Base-by-base conservation (phyloP, 2,329 filamentous ascomycete species). In the Myriosclerotinia duriaeana region DNA sequence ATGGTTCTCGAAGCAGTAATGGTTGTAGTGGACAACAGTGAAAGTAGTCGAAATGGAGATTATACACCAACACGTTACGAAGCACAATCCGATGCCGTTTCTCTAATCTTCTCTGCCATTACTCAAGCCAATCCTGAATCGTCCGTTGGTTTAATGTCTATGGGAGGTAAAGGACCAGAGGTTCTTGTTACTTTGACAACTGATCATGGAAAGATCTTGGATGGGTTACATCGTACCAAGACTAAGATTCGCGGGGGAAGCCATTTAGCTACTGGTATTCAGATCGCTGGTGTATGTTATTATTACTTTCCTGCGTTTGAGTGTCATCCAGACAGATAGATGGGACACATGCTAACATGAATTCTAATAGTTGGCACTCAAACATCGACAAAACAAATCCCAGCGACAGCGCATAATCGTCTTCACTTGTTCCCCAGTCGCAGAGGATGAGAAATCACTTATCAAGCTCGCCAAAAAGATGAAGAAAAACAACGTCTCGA, bases 1-100 rank as follows among this genome's bases (percentile, higher is more conserved):
- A 99, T 99, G 95, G 91, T 89, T 81, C 89, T 99, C 80, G 95
- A 99, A 88, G 96, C 95, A 82, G 96, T 96, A 71, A 98, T 99
- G 93, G 92, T 99, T 80, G 89, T 98, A 85, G 92, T 98, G 76
- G 95, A 99, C 86, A 99, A 98, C 85, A 97, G 93, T 83, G 95
- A 99, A 83, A 93, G 91, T 82, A 96, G 92, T 83, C 89, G 95
- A 78, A 99, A 99, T 81, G 95, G 96, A 77, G 95, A 99, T 79
- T 85, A 84, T 79, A 90, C 91, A 77, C 94, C 95, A 67, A 96
- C 93, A 72, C 88, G 95, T 80, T 99, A 93, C 85, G 93, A 97
- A 81, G 93, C 95, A 74, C 95, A 99, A 84, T 86, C 92, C 74
- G 95, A 99, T 80, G 93, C 94, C 66, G 92, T 96, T 76, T 95